These are phyloP conservation scores for Rhizopus arrhizus DNA, from an alignment of 371 early-diverging fungal genomes.

Conservation along the genomic window DNA sequence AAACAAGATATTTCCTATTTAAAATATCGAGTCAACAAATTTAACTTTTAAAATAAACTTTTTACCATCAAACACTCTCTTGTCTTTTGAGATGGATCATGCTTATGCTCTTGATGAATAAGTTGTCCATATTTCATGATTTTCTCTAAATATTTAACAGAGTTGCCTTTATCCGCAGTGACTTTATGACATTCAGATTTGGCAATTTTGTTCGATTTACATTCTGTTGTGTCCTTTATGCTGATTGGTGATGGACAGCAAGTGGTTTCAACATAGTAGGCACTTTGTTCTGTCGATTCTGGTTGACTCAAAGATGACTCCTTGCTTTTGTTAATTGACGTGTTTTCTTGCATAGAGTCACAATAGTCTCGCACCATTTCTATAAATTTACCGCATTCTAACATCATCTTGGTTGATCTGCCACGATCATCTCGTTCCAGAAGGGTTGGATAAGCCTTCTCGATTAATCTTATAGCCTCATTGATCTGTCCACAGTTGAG, in stretches of 20 bases:
- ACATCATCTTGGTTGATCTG: conserved; percentile 61
- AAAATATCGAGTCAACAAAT: neutral
- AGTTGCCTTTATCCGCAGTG: neutral
- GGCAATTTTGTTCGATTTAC: neutral
- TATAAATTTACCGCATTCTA: conserved; percentile 84
- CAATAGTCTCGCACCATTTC: conserved; percentile 70
- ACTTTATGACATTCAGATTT: conserved; percentile 12
- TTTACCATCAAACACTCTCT: conserved; percentile 32
- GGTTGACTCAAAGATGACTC: conserved; percentile 11
- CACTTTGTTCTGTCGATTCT: conserved; percentile 16
- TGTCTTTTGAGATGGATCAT: conserved; percentile 39
- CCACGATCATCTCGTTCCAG: conserved; percentile 41
- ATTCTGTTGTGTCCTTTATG: neutral
- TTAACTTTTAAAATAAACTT: neutral
- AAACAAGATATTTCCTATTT: conserved; percentile 66
- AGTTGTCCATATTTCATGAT: conserved; percentile 74
- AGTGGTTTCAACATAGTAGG: conserved; percentile 41
- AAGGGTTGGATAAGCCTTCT: conserved; percentile 66
- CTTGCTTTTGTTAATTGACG: too few relatives aligned
- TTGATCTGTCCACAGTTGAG: conserved; percentile 78
- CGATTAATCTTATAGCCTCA: conserved; percentile 64
- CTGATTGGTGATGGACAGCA: conserved; percentile 28
- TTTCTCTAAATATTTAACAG: conserved; percentile 26
- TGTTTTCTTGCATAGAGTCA: conserved; percentile 15
- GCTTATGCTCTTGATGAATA: conserved; percentile 69